These are phyloP conservation scores for Cyclocybe cylindracea DNA, from an alignment of 768 basidiomycete genomes.

Conservation along the genomic window DNA sequence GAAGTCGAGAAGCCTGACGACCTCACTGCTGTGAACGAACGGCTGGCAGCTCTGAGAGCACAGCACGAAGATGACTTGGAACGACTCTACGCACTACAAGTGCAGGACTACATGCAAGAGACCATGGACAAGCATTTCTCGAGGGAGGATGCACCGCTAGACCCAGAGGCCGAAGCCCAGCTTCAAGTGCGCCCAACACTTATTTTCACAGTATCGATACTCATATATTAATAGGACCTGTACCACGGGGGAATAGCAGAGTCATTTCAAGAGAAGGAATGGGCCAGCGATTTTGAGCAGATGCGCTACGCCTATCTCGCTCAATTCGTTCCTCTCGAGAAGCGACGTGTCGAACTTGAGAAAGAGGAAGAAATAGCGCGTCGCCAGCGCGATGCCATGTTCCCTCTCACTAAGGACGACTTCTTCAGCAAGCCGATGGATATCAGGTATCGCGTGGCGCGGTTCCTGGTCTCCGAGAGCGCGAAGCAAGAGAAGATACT, in stretches of 20 bases:
- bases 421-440: constrained; percentile 39
- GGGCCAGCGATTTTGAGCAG: constrained; percentile 29
- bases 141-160: constrained; percentile 25
- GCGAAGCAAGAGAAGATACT: constrained; percentile 46
- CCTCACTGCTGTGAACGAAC: constrained; percentile 21
- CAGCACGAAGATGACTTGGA: constrained; percentile 37
- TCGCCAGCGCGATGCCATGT: constrained; percentile 25
- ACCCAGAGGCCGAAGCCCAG: background rate
- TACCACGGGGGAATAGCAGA: constrained; percentile 1
- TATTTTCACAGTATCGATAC: background rate
- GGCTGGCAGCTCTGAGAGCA: constrained; percentile 25
- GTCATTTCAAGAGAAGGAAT: constrained; percentile 11
- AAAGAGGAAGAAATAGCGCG: constrained; percentile 23
- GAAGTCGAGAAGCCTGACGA: constrained; percentile 31
- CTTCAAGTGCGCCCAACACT: background rate
- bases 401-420: constrained; percentile 35
- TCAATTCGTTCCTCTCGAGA: constrained; percentile 21
- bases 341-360: constrained; percentile 16
- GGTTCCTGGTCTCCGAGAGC: constrained; percentile 38
- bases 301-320: constrained; percentile 32
- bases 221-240: background rate
- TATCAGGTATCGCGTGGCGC: constrained; percentile 49
- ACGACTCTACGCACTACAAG: constrained; percentile 35
- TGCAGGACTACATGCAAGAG: constrained; percentile 36
- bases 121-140: constrained; percentile 31